Conservation (phyloP, 108 stramenopile genomes). For the Cyclotella atomus region DNA sequence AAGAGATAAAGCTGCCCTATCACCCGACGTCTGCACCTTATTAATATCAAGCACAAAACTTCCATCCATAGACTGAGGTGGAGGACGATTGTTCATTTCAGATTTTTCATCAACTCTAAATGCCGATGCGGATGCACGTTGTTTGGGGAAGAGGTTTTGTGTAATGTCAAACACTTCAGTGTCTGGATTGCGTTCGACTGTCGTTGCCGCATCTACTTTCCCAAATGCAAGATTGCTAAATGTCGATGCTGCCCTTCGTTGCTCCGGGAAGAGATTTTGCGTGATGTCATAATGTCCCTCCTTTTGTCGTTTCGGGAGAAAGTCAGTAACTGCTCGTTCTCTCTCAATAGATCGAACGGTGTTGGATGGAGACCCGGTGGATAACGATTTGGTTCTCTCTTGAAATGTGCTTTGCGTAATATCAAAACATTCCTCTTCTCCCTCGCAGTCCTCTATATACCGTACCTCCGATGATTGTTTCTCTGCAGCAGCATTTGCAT, state of each 20-base stretch:
- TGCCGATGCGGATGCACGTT: not conserved
- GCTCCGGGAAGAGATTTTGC: conserved; percentile 4
- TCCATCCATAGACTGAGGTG: not conserved
- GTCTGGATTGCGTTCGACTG: not conserved
- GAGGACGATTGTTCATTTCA: conserved; percentile 9
- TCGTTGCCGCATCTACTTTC: too few species aligned
- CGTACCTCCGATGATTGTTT: not conserved
- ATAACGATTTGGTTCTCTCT: conserved; percentile 8
- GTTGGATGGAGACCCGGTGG: not conserved
- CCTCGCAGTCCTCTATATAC: not conserved
- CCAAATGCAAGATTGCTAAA: not conserved
- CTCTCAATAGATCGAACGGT: not conserved
- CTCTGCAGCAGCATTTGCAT: not conserved
- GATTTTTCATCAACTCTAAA: conserved; percentile 1
- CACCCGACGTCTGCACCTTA: not conserved
- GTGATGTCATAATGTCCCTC: conserved; percentile 3
- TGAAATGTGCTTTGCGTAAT: not conserved
- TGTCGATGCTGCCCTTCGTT: not conserved
- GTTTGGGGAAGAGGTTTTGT: conserved; percentile 6
- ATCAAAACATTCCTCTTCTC: conserved; percentile 4
- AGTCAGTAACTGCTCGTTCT: not conserved
- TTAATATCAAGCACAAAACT: not conserved
- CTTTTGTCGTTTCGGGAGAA: not conserved
- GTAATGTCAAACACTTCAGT: conserved; percentile 6
- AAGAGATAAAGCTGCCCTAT: not conserved